A percentile compares a stretch with the other conserved stretches of the same genome.
Evolutionary conservation across 202 grass and related monocot species (phyloP).

Genomic region (Dendrocalamus latiflorus): DNA sequence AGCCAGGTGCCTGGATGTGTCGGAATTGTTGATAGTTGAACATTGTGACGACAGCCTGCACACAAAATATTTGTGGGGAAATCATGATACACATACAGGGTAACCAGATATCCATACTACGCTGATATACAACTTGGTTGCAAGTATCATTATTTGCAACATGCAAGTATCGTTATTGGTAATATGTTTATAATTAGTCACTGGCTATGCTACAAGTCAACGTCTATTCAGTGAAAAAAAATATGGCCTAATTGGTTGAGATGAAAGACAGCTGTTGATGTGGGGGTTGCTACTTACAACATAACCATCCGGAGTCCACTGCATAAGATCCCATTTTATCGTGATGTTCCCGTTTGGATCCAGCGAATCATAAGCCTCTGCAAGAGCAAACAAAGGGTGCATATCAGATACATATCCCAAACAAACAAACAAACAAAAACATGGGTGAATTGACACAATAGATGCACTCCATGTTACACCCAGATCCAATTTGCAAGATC

Average conservation of each 20-base stretch:
- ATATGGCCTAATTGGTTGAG: not conserved
- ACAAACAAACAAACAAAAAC: not conserved
- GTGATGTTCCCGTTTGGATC: slow-evolving; percentile 95
- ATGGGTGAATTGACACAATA: not conserved
- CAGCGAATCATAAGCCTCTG: slow-evolving; percentile 92
- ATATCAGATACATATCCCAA: slow-evolving; percentile 13
- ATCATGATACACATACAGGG: no score
- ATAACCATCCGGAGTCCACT: no score
- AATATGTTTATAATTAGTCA: slow-evolving; percentile 15
- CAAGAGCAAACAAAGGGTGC: slow-evolving; percentile 8
- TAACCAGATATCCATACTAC: not conserved
- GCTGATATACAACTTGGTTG: not conserved
- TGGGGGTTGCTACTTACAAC: no score
- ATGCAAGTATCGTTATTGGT: no score
- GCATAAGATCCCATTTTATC: slow-evolving; percentile 99
- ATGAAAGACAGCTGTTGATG: no score
- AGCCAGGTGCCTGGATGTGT: slow-evolving; percentile 79
- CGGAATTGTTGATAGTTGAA: slow-evolving; percentile 89
- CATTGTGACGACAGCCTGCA: slow-evolving; percentile 86
- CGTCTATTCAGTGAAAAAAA: not conserved
- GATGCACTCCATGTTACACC: not conserved
- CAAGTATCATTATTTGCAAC: not conserved
- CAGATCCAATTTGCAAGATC: not conserved
- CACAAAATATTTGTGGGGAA: no score
- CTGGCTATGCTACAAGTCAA: slow-evolving; percentile 13